Percentiles rank a stretch among this genome's conserved stretches.
Evolutionary conservation across 129 eudicot species (phyloP).

Genomic region (Lactuca saligna): DNA sequence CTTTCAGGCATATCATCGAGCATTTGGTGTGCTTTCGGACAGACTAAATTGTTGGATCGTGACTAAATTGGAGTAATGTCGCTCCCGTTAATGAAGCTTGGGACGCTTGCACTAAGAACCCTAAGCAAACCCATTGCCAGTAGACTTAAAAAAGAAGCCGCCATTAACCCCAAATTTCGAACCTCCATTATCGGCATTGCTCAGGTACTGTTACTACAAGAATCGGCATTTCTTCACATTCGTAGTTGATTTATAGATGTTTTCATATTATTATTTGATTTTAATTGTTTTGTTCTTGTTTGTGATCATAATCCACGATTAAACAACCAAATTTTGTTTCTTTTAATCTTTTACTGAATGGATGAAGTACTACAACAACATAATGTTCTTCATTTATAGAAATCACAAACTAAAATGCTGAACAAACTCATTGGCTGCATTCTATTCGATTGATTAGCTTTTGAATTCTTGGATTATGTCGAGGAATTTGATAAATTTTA

Average conservation of each 20-base stretch:
- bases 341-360: too few species aligned
- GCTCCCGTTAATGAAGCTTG: constrained; percentile 77
- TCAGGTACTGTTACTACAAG: constrained; percentile 48
- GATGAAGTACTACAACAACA: too few species aligned
- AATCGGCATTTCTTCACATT: background rate
- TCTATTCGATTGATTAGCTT: too few species aligned
- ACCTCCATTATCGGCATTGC: constrained; percentile 66
- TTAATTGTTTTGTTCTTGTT: background rate
- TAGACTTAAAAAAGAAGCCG: constrained; percentile 71
- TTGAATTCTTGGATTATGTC: too few species aligned
- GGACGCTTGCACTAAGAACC: constrained; percentile 73
- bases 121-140: constrained; percentile 86
- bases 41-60: background rate
- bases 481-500: too few species aligned
- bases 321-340: background rate
- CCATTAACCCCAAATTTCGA: constrained; percentile 73
- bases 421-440: too few species aligned
- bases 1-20: constrained; percentile 24
- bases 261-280: background rate
- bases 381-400: too few species aligned
- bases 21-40: constrained; percentile 20
- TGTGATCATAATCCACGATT: background rate
- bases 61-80: constrained; percentile 43
- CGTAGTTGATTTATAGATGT: background rate
- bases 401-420: too few species aligned